Percentiles rank a stretch among this genome's conserved stretches.
Evolutionary conservation across 345 rosid genomes (phyloP).

Genomic region (Populus deltoides): DNA sequence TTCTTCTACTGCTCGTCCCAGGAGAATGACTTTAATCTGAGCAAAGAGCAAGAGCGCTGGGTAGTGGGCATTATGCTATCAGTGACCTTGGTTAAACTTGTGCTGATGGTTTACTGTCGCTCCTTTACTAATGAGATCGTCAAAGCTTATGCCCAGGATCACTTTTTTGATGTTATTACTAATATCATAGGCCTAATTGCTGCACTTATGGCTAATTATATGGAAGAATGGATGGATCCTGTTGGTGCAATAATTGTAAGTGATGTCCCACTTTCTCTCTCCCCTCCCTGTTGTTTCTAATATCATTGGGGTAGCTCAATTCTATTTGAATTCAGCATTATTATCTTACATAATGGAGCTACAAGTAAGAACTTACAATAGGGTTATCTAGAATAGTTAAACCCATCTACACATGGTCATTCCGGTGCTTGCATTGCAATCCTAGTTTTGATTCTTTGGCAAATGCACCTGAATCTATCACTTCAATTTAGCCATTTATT

Average conservation of each 20-base stretch:
- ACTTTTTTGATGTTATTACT: conserved; percentile 93
- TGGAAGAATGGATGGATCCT: conserved; percentile 88
- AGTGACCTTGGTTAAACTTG: conserved; percentile 76
- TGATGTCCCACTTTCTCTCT: neutral
- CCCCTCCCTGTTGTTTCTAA: neutral
- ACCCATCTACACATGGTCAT: neutral
- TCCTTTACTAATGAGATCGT: conserved; percentile 82
- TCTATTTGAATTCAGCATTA: neutral
- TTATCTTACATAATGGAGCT: neutral
- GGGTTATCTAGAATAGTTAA: neutral
- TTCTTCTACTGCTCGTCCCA: conserved; percentile 28
- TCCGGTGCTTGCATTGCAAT: neutral
- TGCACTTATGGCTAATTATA: conserved; percentile 78
- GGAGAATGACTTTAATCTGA: conserved; percentile 67
- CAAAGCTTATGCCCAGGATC: conserved; percentile 97
- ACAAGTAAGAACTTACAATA: too few species aligned
- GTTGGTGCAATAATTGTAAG: conserved; percentile 96
- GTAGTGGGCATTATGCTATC: conserved; percentile 95
- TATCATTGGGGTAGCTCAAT: neutral
- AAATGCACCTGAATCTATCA: neutral
- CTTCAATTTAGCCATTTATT: neutral
- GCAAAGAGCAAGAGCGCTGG: conserved; percentile 76
- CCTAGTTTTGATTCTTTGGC: neutral
- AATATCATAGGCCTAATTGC: conserved; percentile 94
- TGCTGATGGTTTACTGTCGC: conserved; percentile 74